A percentile compares a stretch with the other conserved stretches of the same genome.
Evolutionary conservation across 177 flowering plant genomes (phyloP).

Genomic region (Vitis hybrid): DNA sequence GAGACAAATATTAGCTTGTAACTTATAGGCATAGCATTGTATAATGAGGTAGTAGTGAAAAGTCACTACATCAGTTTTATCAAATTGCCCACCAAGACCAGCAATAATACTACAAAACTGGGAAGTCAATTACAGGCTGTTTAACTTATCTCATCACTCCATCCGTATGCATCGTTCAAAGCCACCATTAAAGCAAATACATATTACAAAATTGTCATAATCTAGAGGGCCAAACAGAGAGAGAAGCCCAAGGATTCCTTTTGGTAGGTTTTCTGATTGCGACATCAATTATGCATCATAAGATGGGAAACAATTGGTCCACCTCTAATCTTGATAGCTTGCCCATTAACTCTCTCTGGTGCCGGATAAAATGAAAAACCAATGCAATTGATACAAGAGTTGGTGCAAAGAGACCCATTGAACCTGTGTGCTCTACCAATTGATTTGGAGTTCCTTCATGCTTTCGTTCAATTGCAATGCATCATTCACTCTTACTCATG

Average conservation of each 20-base stretch:
- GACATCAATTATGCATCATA: constrained; percentile 5
- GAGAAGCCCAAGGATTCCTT: background rate
- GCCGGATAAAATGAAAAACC: background rate
- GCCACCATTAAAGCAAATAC: constrained; percentile 5
- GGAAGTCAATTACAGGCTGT: constrained; percentile 18
- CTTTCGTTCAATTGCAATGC: background rate
- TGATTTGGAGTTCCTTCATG: constrained; percentile 1
- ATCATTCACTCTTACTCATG: constrained; percentile 9
- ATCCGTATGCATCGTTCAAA: constrained; percentile 5
- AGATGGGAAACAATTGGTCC: constrained; percentile 6
- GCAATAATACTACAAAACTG: constrained; percentile 9
- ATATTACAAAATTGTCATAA: constrained; percentile 9
- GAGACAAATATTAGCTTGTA: constrained; percentile 14
- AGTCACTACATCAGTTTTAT: constrained; percentile 4
- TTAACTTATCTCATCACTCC: constrained; percentile 12
- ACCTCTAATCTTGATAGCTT: background rate
- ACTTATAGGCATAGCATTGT: constrained; percentile 17
- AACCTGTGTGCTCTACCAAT: background rate
- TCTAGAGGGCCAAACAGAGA: constrained; percentile 6
- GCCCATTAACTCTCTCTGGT: background rate
- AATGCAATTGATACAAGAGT: background rate
- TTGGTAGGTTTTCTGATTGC: constrained; percentile 3
- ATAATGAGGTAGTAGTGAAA: constrained; percentile 5
- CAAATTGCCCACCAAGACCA: constrained; percentile 10
- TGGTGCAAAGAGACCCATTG: background rate